phyloP scores from a whole-genome alignment of 1,284 basidiomycete species.

The Leccinum pallidistipes region DNA sequence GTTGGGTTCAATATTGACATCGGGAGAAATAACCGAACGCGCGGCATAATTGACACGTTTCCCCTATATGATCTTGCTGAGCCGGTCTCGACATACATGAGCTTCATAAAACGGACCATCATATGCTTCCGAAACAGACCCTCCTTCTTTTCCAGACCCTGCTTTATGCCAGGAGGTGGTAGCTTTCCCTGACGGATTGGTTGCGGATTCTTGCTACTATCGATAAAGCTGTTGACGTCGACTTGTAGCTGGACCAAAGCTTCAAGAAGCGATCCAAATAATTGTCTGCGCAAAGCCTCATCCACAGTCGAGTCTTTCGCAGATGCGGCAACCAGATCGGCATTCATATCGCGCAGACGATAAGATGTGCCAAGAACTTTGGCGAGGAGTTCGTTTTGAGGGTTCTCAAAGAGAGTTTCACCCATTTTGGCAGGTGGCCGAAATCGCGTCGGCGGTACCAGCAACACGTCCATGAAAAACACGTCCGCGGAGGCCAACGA shows the following conservation, averaged over 20 bases:
- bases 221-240: constrained; percentile 97
- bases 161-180: constrained; percentile 96
- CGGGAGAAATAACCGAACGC: constrained; percentile 98
- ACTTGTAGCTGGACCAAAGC: constrained; percentile 88
- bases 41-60: constrained; percentile 99
- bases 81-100: constrained; percentile 3
- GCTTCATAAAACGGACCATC: constrained; percentile 68
- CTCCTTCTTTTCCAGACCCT: constrained; percentile 98
- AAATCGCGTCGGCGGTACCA: constrained; percentile 94
- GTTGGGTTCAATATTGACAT: constrained; percentile 99
- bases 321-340: constrained; percentile 62
- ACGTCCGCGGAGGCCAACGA: constrained; percentile 85
- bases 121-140: constrained; percentile 98
- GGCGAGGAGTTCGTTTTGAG: constrained; percentile 93
- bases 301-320: constrained; percentile 59
- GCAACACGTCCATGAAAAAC: constrained; percentile 95
- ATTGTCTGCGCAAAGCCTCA: constrained; percentile 53
- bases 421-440: constrained; percentile 93
- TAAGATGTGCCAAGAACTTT: constrained; percentile 84
- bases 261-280: constrained; percentile 78
- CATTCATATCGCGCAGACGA: constrained; percentile 77
- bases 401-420: constrained; percentile 93
- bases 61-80: constrained; percentile 55
- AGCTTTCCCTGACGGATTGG: constrained; percentile 85
- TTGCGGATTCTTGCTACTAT: constrained; percentile 94